Base-by-base conservation (phyloP, 768 basidiomycete species). In the Coprinopsis sp. region DNA sequence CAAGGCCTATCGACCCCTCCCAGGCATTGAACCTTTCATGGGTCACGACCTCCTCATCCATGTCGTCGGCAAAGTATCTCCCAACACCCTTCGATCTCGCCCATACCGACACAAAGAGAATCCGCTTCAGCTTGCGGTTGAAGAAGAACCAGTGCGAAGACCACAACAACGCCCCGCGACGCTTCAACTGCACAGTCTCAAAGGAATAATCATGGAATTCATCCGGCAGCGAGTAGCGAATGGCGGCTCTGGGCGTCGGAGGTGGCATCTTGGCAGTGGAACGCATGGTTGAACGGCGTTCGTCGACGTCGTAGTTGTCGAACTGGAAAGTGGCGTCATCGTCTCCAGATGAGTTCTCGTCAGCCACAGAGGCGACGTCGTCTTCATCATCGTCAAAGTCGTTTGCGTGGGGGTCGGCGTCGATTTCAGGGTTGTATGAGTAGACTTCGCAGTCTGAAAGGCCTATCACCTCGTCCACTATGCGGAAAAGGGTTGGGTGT, bases 61-160 rank as follows among this genome's bases (percentile, higher is more conserved):
- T 33, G 27, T 73, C 74, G 31, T 71, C 71, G 23, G 67, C 68
- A 69, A 74, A 79, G 44, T 68, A 77, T 31, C 76, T 67, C 14
- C 70, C 68, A 16, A 79, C 69, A 39, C 78, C 77, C 56, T 76
- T 77, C 25, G 84, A 84, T 34, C 86, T 79, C 6, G 93, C 91
- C 91, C 92, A 96, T 18, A 91, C 82, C 1, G 91, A 87, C 49
- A 96, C 78, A 68, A 95, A 97, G 46, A 98, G 67, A 57, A 97
- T 81, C 18, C 94, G 82, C 70, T 94, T 96, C 67, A 83, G 70
- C 71, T 91, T 94, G 58, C 86, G 79, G 73, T 93, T 95, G 58
- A 91, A 72, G 71, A 98, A 95, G 74, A 98, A 97, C 85, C 91
- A 95, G 63, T 95, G 91, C 10, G 90, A 91, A 27, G 90, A 93